phyloP scores from a whole-genome alignment of 2,329 filamentous ascomycete species.

The Diaporthe batatas region DNA sequence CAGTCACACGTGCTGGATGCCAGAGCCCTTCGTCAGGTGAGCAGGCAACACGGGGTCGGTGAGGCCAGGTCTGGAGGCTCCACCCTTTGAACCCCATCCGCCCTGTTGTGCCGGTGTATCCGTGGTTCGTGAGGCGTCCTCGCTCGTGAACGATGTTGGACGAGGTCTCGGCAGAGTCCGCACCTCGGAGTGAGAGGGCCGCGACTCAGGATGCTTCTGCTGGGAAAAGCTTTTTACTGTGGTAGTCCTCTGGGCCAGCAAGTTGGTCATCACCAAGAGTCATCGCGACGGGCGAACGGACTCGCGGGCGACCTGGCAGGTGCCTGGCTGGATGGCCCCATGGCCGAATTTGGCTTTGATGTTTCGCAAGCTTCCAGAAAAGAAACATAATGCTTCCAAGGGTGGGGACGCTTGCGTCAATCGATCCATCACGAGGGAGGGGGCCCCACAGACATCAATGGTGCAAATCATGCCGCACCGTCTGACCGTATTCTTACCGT shows the following conservation, averaged over 20 bases:
- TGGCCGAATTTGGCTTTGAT: constrained; percentile 29
- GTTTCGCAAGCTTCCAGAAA: constrained; percentile 43
- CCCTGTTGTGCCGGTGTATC: constrained; percentile 21
- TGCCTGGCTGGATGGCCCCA: constrained; percentile 7
- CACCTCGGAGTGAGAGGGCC: not conserved
- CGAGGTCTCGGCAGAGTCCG: not conserved
- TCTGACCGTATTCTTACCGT: constrained; percentile 35
- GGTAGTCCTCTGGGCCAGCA: constrained; percentile 4
- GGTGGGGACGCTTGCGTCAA: constrained; percentile 35
- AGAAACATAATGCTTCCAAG: constrained; percentile 36
- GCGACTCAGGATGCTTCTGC: constrained; percentile 23
- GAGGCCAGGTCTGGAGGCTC: constrained; percentile 21
- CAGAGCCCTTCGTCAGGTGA: constrained; percentile 1
- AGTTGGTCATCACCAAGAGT: constrained; percentile 19
- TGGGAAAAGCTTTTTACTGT: not conserved
- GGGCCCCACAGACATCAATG: constrained; percentile 22
- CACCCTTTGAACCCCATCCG: constrained; percentile 16
- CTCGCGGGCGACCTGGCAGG: not conserved
- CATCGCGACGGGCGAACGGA: constrained; percentile 8
- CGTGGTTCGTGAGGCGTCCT: constrained; percentile 3
- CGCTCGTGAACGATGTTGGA: constrained; percentile 2
- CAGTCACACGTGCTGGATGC: constrained; percentile 20
- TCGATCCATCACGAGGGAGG: constrained; percentile 31
- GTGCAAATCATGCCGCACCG: constrained; percentile 30
- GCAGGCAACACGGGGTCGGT: constrained; percentile 25